A percentile compares a stretch with the other conserved stretches of the same genome.
These are phyloP conservation scores for Cryptococcus depauperatus DNA, from an alignment of 1,284 basidiomycete species.

Conservation along the genomic window DNA sequence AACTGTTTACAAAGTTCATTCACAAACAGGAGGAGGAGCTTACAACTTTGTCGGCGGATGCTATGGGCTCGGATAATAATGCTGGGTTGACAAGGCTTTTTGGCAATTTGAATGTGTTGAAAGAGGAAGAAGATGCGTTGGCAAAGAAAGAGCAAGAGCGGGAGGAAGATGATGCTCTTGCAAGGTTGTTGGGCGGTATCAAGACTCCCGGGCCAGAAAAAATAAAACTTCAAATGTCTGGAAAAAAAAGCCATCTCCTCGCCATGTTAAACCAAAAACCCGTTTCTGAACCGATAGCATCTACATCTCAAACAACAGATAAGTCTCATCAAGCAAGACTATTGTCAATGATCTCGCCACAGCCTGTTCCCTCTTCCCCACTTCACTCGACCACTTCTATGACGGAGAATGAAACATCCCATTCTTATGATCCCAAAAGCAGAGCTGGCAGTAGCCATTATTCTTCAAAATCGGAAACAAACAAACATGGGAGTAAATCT, in stretches of 20 bases:
- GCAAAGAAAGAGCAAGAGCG: slow-evolving; percentile 8
- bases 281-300: background rate
- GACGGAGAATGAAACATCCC: background rate
- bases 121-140: slow-evolving; percentile 12
- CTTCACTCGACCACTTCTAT: background rate
- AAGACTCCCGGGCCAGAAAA: slow-evolving; percentile 8
- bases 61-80: slow-evolving; percentile 20
- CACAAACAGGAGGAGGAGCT: slow-evolving; percentile 33
- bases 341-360: slow-evolving; percentile 21
- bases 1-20: slow-evolving; percentile 35
- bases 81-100: slow-evolving; percentile 30
- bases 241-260: slow-evolving; percentile 18
- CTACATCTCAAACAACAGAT: background rate
- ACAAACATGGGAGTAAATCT: background rate
- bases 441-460: background rate
- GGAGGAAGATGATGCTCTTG: slow-evolving; percentile 34
- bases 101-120: slow-evolving; percentile 20
- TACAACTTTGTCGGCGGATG: slow-evolving; percentile 9
- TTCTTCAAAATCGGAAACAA: background rate
- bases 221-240: slow-evolving; percentile 1
- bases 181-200: slow-evolving; percentile 25
- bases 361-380: background rate
- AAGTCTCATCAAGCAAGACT: slow-evolving; percentile 26
- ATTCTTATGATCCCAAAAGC: background rate
- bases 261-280: slow-evolving; percentile 20